Evolutionary conservation across 2,329 filamentous ascomycete species (phyloP), one percentile per base, ranked within the genome.

Genomic region (Neofusicoccum parvum): DNA sequence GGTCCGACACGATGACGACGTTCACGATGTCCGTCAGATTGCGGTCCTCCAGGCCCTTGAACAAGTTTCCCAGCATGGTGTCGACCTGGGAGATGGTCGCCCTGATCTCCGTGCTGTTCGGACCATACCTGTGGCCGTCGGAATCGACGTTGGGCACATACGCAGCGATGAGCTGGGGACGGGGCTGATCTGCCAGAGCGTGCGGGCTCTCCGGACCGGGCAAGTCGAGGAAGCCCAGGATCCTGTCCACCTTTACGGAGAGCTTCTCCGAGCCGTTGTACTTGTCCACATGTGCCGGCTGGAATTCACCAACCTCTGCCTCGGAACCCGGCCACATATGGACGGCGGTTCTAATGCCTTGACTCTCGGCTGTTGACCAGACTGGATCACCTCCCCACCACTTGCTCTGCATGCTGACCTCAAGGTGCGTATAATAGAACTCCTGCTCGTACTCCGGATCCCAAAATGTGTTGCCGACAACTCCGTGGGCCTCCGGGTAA

Each of bases 281-380:
- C 71, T 88, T 90, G 80, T 98, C 95, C 56, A 98, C 77, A 72
- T 92, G 92, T 10, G 87, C 89, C 2, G 94, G 92, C 68, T 94
- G 88, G 17, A 89, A 82, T n/a, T 85, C 82, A 12, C 87, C 83
- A 67, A 96, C 90, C 75, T 92, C 89, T 5, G 94, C 94, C 79
- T 99, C 95, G 49, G 92, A 96, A 2, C 95, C 95, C 1, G 95
- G 95, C 95, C 95, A 99, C 95, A 99, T 99, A 76, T 99, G 95
- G 32, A 99, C 88, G 0, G 92, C 95, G 36, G 89, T 88, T 65
- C 87, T 86, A 37, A 96, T 83, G 5, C 90, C 90, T 70, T 92
- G 90, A 65, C 86, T 87, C 80, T 98, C 95, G 5, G 94, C 94
- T 1, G 94, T 96, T 32, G 90, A 90, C 95, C 95, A 99, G 36